phyloP scores from a whole-genome alignment of 306 rosid genomes.

The Urtica urens region DNA sequence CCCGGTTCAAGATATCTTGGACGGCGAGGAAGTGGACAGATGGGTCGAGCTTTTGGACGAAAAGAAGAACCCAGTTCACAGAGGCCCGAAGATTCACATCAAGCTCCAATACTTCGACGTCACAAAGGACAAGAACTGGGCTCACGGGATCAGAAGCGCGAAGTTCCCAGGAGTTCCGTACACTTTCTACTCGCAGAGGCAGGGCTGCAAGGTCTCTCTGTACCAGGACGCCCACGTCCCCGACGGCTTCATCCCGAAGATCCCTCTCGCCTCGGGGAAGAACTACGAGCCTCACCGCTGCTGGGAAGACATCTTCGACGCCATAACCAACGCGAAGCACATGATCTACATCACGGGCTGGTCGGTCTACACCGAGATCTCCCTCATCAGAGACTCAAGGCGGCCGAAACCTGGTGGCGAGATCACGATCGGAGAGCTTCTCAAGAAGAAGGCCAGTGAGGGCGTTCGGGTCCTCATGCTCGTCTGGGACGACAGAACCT shows the following conservation, averaged over 20 bases:
- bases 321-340: slow-evolving; percentile 38
- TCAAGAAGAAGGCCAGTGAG: slow-evolving; percentile 36
- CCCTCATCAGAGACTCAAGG: slow-evolving; percentile 32
- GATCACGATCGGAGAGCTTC: slow-evolving; percentile 26
- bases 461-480: slow-evolving; percentile 41
- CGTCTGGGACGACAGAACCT: slow-evolving; percentile 43
- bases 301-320: slow-evolving; percentile 47
- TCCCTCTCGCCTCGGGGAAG: slow-evolving; percentile 41
- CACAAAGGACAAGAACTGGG: slow-evolving; percentile 32
- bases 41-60: slow-evolving; percentile 31
- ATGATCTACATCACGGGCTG: slow-evolving; percentile 42
- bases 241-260: slow-evolving; percentile 30
- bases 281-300: slow-evolving; percentile 35
- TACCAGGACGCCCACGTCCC: slow-evolving; percentile 45
- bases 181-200: slow-evolving; percentile 34
- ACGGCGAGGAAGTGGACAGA: slow-evolving; percentile 31
- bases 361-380: slow-evolving; percentile 34
- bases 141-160: slow-evolving; percentile 27
- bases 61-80: slow-evolving; percentile 18
- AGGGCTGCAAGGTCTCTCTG: slow-evolving; percentile 30
- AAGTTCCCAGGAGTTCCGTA: slow-evolving; percentile 45
- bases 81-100: slow-evolving; percentile 31
- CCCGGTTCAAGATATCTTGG: slow-evolving; percentile 17
- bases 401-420: slow-evolving; percentile 42
- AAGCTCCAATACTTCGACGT: slow-evolving; percentile 35